phyloP scores from a whole-genome alignment of 2,329 filamentous ascomycete genomes.

The Xylariales sp. region DNA sequence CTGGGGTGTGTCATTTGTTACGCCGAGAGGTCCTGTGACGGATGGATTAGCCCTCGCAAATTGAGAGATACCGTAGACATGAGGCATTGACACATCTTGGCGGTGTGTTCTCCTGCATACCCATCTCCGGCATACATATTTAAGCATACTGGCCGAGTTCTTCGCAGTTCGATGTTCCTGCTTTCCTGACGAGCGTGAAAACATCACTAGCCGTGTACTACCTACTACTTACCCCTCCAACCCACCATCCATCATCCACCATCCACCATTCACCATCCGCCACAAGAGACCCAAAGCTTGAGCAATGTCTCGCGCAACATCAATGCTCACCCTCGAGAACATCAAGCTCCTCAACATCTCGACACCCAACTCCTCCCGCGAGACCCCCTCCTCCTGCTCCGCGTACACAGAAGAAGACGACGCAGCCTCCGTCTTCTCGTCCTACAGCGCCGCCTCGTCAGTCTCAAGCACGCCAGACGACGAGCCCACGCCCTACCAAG shows the following conservation, averaged over 20 bases:
- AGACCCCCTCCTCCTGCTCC: slow-evolving; percentile 1
- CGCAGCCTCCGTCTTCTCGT: slow-evolving; percentile 18
- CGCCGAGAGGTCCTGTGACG: neutral
- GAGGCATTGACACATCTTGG: too few relatives aligned
- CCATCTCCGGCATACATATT: too few relatives aligned
- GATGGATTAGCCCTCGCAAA: neutral
- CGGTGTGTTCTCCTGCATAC: too few relatives aligned
- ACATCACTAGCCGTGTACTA: too few relatives aligned
- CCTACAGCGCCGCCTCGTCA: slow-evolving; percentile 14
- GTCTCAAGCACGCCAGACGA: slow-evolving; percentile 18
- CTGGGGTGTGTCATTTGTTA: neutral
- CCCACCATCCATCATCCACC: neutral
- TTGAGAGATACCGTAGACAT: neutral
- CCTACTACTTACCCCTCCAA: neutral
- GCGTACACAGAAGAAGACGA: slow-evolving; percentile 10
- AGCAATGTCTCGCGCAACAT: too few relatives aligned
- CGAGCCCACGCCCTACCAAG: slow-evolving; percentile 13
- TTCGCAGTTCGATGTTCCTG: too few relatives aligned
- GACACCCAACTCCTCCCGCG: neutral
- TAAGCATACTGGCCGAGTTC: too few relatives aligned
- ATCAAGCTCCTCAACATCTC: slow-evolving; percentile 4
- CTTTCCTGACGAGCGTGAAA: too few relatives aligned
- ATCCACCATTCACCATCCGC: neutral
- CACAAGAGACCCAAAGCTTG: neutral
- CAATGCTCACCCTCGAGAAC: slow-evolving; percentile 2